Conservation (phyloP, 768 basidiomycete species). For the Guyanaporus albipodus region DNA sequence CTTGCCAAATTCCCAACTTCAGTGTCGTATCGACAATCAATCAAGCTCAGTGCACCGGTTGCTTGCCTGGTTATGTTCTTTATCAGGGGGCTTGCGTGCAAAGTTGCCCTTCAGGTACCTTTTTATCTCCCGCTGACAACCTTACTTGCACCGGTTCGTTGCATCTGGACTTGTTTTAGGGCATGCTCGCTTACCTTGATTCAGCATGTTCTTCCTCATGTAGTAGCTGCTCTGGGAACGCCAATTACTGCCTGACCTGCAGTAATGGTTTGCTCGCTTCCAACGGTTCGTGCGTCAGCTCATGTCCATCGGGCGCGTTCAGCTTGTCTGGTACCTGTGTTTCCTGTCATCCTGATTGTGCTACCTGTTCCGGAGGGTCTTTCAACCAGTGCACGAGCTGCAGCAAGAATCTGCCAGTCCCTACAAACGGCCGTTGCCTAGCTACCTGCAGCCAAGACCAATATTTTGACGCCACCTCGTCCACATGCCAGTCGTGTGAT, state of each 20-base stretch:
- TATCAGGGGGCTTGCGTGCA: conserved; percentile 65
- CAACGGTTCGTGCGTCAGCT: conserved; percentile 67
- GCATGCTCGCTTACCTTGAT: conserved; percentile 8
- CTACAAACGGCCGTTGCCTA: conserved; percentile 71
- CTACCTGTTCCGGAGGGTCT: conserved; percentile 71
- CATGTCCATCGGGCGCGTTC: conserved; percentile 73
- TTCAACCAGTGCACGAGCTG: conserved; percentile 81
- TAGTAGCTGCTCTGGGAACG: conserved; percentile 60
- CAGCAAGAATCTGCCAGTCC: conserved; percentile 62
- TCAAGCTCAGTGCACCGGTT: conserved; percentile 70
- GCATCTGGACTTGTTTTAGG: not conserved
- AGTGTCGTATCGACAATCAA: conserved; percentile 59
- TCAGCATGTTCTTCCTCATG: conserved; percentile 73
- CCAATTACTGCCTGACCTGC: conserved; percentile 75
- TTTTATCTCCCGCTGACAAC: conserved; percentile 68
- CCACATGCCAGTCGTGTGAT: conserved; percentile 69
- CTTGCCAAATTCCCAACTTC: conserved; percentile 73
- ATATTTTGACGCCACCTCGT: conserved; percentile 64
- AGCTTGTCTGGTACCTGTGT: conserved; percentile 61
- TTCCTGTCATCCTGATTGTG: conserved; percentile 83
- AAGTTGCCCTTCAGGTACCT: conserved; percentile 70
- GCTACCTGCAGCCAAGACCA: conserved; percentile 70
- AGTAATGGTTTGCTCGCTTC: conserved; percentile 61
- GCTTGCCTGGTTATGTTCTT: conserved; percentile 73
- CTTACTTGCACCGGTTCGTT: conserved; percentile 68